Evolutionary conservation across 2,329 filamentous ascomycete genomes (phyloP).

Genomic region (Fusarium sp.): DNA sequence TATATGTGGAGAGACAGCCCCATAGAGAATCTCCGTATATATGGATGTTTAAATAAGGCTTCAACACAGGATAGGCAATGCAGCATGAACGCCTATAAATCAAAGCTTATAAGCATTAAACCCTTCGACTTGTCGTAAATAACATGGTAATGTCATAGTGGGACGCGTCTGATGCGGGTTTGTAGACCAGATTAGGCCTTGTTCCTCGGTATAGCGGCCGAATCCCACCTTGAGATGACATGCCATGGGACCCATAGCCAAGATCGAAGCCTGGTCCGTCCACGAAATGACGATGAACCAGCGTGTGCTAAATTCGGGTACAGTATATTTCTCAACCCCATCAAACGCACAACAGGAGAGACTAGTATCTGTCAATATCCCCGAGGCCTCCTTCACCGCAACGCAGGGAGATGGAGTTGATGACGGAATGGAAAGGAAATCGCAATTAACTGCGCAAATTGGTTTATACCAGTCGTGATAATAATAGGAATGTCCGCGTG

Average conservation of each 20-base stretch:
- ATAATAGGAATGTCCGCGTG: conserved; percentile 34
- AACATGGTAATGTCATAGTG: conserved; percentile 16
- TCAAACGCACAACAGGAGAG: conserved; percentile 3
- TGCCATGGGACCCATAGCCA: conserved; percentile 11
- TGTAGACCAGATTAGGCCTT: conserved; percentile 14
- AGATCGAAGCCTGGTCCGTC: conserved; percentile 8
- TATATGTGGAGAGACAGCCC: conserved; percentile 1
- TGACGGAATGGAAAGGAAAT: conserved; percentile 36
- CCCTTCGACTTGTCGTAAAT: conserved; percentile 9
- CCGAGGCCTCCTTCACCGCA: conserved; percentile 32
- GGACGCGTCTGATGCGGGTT: conserved; percentile 9
- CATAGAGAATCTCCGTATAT: neutral
- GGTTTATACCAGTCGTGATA: conserved; percentile 35
- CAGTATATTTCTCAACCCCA: conserved; percentile 8
- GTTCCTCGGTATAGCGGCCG: conserved; percentile 27
- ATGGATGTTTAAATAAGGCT: neutral
- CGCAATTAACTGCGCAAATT: conserved; percentile 44
- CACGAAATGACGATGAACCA: conserved; percentile 39
- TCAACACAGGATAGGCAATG: neutral
- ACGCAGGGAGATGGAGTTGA: conserved; percentile 37
- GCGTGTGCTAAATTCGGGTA: conserved; percentile 29
- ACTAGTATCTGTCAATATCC: conserved; percentile 16
- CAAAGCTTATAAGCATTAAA: neutral
- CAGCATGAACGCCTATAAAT: neutral
- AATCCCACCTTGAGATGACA: conserved; percentile 31